Base-by-base conservation (phyloP, 148 eudicot species). In the Silene latifolia region DNA sequence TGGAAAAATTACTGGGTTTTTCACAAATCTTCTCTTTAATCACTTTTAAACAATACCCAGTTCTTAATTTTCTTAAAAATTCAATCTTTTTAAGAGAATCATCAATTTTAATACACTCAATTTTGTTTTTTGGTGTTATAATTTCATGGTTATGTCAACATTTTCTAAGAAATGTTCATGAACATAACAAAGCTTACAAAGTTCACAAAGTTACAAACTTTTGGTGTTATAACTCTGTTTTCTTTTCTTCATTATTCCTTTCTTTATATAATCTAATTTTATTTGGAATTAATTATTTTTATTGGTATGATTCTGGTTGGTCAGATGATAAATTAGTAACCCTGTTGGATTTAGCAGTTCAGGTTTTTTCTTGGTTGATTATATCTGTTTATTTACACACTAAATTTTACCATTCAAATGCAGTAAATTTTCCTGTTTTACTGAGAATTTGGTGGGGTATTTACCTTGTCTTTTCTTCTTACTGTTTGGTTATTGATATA, bases 361-460 rank as follows among this genome's bases (percentile, higher is more conserved):
- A 74, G 75, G 61, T 84, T 15, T 5, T 86, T 10, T 65, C 84
- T 71, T 88, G 89, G 88, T 56, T 85, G 14, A 47, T 76, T 32
- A 56, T 89, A 25, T 84, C 74, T 69, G 77, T 84, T 78, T 86
- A 82, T 51, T 72, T 88, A 77, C 74, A 80, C 48, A 64, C 64
- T 20, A 83, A 81, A 58, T 74, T 79, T 57, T 35, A 56, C 63
- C 73, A 76, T 10, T 76, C 77, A 35, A 64, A 74, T 74, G 82
- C 78, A 51, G 65, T 72, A 20, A 85, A 77, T 58, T 87, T 88
- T 63, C 92, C 94, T 7, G 4, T 86, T 46, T 69, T 82, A 20
- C 73, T 93, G 72, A 93, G 87, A 78, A 63, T 88, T 32, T 93
- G 92, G 97, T 93, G 90, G 91, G 85, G 79, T 9, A 46, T 83